Base-by-base conservation (phyloP, 2,329 filamentous ascomycete species). In the Laburnicola sp. region DNA sequence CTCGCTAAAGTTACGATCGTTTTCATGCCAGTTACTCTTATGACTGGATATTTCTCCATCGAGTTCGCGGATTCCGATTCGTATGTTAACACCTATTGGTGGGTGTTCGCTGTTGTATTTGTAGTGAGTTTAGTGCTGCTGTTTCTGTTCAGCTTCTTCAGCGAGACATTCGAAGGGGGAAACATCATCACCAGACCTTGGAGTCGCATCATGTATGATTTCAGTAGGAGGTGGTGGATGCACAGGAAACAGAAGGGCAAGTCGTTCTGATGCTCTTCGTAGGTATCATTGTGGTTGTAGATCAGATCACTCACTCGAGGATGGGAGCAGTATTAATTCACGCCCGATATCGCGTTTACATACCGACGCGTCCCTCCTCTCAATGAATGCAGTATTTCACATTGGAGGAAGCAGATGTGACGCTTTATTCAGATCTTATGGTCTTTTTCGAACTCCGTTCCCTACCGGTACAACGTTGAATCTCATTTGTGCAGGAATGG, bases 1-100 rank as follows among this genome's bases (percentile, higher is more conserved):
- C 77, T 91, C 8, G 87, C 86, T 40, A 91, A 91, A 67, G 82
- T 87, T 4, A 88, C 85, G 9, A 87, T 91, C 35, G 76, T 91
- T 44, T 91, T 91, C 73, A 78, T 91, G 48, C 88, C 88, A 0
- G 86, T 91, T 53, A 86, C 82, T 58, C 79, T 91, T 42, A 85
- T 91, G 82, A 89, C 87, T 3, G 83, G 78, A 28, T 91, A 90
- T 70, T 91, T 90, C 68, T 86, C 84, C 4, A 80, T 86, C 1
- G 81, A 88, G 66, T 81, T 90, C 43, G 71, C 76, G 6, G 80
- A 82, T 3, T 73, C 85, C 7, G 77, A 81, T 42, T 90, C 88
- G 70, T 83, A 81, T 0, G 73, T 80, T 11, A 78, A 70, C 49
- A 81, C 83, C 37, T 91, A 88, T 67, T 91, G 87, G 87, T 76